Conservation (phyloP, 257 asterid genomes). For the Rhazya stricta region DNA sequence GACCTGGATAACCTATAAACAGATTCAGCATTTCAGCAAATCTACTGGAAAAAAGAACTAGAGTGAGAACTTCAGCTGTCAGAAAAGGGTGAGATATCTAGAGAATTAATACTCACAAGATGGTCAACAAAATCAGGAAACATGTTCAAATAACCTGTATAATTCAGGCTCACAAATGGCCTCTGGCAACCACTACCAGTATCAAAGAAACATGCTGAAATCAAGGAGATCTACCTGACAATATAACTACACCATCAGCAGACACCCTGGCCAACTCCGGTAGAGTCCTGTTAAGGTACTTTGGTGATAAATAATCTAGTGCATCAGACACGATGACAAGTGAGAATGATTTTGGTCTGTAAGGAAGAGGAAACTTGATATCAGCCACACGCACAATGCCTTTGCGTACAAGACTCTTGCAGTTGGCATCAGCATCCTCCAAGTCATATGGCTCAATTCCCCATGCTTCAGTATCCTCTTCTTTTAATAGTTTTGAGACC, state of each 20-base stretch:
- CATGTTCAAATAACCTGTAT: conserved; percentile 5
- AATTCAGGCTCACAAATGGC: background rate
- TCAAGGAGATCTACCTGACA: conserved; percentile 58
- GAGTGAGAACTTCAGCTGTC: background rate
- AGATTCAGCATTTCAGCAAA: conserved; percentile 11
- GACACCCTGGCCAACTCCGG: conserved; percentile 75
- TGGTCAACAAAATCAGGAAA: background rate
- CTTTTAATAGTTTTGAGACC: conserved; percentile 57
- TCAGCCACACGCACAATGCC: conserved; percentile 87
- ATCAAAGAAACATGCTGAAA: background rate
- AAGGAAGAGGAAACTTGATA: conserved; percentile 84
- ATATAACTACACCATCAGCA: conserved; percentile 62
- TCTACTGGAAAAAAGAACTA: background rate
- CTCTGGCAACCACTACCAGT: background rate
- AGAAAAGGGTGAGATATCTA: background rate
- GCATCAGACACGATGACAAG: conserved; percentile 82
- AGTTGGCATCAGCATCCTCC: conserved; percentile 66
- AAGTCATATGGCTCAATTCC: conserved; percentile 84
- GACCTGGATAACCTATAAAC: conserved; percentile 76
- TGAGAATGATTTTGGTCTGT: conserved; percentile 76
- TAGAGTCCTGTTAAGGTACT: conserved; percentile 67
- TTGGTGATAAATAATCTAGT: conserved; percentile 79
- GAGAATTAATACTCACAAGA: background rate
- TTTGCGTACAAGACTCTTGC: conserved; percentile 71
- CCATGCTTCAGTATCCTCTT: conserved; percentile 91